These are phyloP conservation scores for Kwoniella sp. DNA, from an alignment of 768 basidiomycete species.

Conservation along the genomic window DNA sequence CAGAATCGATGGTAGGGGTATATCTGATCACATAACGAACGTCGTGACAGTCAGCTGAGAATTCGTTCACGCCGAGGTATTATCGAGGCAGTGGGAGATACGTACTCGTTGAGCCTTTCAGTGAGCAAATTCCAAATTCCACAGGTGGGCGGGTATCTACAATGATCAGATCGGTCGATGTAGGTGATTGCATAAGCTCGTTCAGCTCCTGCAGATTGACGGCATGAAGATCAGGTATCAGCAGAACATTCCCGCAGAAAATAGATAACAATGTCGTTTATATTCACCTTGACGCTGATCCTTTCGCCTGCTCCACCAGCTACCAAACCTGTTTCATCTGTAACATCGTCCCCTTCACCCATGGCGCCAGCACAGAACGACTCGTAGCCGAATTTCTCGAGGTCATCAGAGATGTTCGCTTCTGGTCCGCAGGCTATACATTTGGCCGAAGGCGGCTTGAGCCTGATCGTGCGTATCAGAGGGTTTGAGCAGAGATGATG, in stretches of 20 bases:
- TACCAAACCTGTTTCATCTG: conserved; percentile 27
- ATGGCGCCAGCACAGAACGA: conserved; percentile 74
- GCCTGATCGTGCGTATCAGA: conserved; percentile 78
- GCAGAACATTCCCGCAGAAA: too few species aligned
- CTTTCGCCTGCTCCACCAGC: conserved; percentile 32
- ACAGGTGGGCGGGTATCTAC: conserved; percentile 77
- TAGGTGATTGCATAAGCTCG: conserved; percentile 27
- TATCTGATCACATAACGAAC: conserved; percentile 60
- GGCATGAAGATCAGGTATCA: not conserved
- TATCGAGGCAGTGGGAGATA: not conserved
- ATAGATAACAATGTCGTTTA: too few species aligned
- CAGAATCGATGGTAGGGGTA: conserved; percentile 70
- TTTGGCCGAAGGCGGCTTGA: conserved; percentile 69
- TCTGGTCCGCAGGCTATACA: conserved; percentile 73
- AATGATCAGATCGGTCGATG: conserved; percentile 53
- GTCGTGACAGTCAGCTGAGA: not conserved
- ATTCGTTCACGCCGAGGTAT: too few species aligned
- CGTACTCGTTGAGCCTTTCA: conserved; percentile 75
- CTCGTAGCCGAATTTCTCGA: conserved; percentile 73
- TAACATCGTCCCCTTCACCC: conserved; percentile 59
- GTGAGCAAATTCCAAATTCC: conserved; percentile 83
- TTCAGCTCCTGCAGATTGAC: conserved; percentile 60
- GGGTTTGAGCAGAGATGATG: conserved; percentile 71
- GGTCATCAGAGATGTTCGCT: conserved; percentile 57
- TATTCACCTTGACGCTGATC: conserved; percentile 54